phyloP scores from a whole-genome alignment of 176 grass and related monocot species.

The Raddia guianensis region DNA sequence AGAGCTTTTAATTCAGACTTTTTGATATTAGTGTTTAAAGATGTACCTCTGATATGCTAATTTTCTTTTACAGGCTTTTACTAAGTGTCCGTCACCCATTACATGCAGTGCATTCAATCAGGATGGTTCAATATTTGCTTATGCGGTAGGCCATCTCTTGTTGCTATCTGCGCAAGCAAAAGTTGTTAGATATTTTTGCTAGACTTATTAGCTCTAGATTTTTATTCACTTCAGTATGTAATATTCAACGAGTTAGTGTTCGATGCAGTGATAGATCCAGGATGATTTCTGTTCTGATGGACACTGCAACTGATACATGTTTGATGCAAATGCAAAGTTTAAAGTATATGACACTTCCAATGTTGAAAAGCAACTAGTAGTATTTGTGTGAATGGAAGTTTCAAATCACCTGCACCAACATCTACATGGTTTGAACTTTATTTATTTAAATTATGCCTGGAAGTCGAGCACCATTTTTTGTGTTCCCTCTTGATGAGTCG shows the following conservation, averaged over 20 bases:
- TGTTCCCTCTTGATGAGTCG: neutral
- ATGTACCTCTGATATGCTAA: slow-evolving; percentile 26
- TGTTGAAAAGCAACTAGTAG: slow-evolving; percentile 14
- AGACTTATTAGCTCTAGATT: slow-evolving; percentile 15
- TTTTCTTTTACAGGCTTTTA: slow-evolving; percentile 68
- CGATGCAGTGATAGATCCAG: neutral
- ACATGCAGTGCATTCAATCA: slow-evolving; percentile 92
- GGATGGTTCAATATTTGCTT: slow-evolving; percentile 93
- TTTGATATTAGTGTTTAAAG: neutral
- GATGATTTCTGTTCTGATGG: slow-evolving; percentile 11
- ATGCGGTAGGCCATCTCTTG: slow-evolving; percentile 64
- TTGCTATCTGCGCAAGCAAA: slow-evolving; percentile 27
- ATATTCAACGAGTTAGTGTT: slow-evolving; percentile 5
- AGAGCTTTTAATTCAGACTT: neutral
- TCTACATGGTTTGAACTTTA: neutral
- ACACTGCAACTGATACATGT: neutral
- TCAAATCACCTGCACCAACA: slow-evolving; percentile 3
- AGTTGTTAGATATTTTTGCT: slow-evolving; percentile 23
- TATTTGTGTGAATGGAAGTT: neutral
- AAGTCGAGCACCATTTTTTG: slow-evolving; percentile 1
- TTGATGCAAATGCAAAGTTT: neutral
- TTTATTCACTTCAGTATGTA: slow-evolving; percentile 9
- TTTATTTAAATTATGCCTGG: slow-evolving; percentile 22
- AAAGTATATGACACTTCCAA: slow-evolving; percentile 8
- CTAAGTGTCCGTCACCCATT: slow-evolving; percentile 75